These are phyloP conservation scores for Rhododendron ovatum DNA, from an alignment of 148 eudicot genomes.

Conservation along the genomic window DNA sequence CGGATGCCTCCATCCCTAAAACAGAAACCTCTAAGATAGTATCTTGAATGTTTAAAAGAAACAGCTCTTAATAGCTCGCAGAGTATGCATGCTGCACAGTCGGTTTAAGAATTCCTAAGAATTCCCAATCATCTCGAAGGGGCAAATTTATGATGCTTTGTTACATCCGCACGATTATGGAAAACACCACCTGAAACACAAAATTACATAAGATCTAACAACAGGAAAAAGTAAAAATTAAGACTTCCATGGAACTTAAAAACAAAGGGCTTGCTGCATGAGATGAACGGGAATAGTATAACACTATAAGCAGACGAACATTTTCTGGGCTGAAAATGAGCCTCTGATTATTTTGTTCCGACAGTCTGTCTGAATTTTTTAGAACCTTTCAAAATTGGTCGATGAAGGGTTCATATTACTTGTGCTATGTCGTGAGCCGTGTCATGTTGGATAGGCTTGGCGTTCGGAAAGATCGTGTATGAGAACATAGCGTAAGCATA, in stretches of 20 bases:
- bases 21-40: background rate
- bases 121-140: conserved; percentile 15
- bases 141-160: conserved; percentile 18
- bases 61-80: background rate
- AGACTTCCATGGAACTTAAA: background rate
- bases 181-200: conserved; percentile 33
- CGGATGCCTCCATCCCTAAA: background rate
- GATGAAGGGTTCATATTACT: background rate
- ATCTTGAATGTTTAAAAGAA: background rate
- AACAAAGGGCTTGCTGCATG: background rate
- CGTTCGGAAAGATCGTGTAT: no score
- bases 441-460: no score
- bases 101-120: background rate
- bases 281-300: background rate
- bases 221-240: background rate
- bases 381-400: background rate
- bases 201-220: background rate
- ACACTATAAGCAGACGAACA: background rate
- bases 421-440: background rate
- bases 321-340: background rate
- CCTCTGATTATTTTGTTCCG: background rate
- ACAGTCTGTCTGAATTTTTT: background rate
- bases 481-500: background rate
- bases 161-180: conserved; percentile 16
- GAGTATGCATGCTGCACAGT: background rate